Conservation (phyloP, 1,284 basidiomycete species). For the Cutaneotrichosporon sp. region DNA sequence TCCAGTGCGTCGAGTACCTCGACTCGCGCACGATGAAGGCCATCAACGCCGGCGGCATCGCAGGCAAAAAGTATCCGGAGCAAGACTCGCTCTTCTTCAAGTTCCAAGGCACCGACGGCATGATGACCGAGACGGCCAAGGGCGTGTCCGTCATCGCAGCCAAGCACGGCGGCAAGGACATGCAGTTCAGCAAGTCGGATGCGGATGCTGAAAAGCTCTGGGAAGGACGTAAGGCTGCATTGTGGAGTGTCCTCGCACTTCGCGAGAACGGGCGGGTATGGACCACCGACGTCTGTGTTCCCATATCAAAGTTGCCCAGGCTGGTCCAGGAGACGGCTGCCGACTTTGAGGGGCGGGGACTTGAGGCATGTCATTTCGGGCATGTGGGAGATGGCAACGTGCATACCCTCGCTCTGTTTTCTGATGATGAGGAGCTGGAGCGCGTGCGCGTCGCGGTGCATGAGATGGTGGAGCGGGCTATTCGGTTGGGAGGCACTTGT, state of each 20-base stretch:
- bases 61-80: slow-evolving; percentile 63
- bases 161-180: slow-evolving; percentile 67
- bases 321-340: slow-evolving; percentile 73
- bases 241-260: slow-evolving; percentile 68
- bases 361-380: slow-evolving; percentile 59
- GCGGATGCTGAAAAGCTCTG: slow-evolving; percentile 75
- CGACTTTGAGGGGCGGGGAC: slow-evolving; percentile 63
- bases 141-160: slow-evolving; percentile 62
- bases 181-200: slow-evolving; percentile 66
- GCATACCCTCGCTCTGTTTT: slow-evolving; percentile 44
- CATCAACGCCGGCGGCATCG: slow-evolving; percentile 65
- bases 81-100: slow-evolving; percentile 82
- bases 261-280: slow-evolving; percentile 66
- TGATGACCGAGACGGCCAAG: slow-evolving; percentile 55
- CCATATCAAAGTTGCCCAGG: slow-evolving; percentile 72
- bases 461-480: slow-evolving; percentile 56
- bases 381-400: slow-evolving; percentile 80
- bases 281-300: slow-evolving; percentile 85
- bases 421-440: slow-evolving; percentile 44
- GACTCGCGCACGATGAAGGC: slow-evolving; percentile 69
- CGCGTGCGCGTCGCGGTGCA: slow-evolving; percentile 54
- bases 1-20: slow-evolving; percentile 72
- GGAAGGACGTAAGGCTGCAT: slow-evolving; percentile 80
- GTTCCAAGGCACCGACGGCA: slow-evolving; percentile 63
- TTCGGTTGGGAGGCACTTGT: slow-evolving; percentile 56